Percentiles rank a stretch among this genome's conserved stretches.
Evolutionary conservation across 257 asterid species (phyloP).

Genomic region (Echium plantagineum): DNA sequence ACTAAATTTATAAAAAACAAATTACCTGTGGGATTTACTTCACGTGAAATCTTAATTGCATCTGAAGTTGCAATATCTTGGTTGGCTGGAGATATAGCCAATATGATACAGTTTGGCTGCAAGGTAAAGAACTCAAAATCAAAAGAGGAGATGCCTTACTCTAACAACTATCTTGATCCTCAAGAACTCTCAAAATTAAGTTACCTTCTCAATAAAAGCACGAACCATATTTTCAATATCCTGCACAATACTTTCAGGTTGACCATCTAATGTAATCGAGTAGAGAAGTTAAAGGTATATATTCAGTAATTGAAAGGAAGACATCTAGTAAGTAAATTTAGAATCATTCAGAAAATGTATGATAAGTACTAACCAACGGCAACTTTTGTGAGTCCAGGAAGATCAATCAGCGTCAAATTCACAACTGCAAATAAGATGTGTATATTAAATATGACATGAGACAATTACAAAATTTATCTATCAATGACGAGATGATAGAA

Average conservation of each 20-base stretch:
- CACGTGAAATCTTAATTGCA: conserved; percentile 83
- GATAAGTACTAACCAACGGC: conserved; percentile 74
- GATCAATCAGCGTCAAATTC: conserved; percentile 88
- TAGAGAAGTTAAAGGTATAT: conserved; percentile 2
- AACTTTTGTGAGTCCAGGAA: conserved; percentile 97
- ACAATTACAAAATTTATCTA: background rate
- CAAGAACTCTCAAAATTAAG: conserved; percentile 5
- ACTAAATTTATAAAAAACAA: background rate
- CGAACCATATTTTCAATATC: conserved; percentile 97
- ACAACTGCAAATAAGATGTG: conserved; percentile 47
- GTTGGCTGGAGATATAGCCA: conserved; percentile 93
- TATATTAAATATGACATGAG: background rate
- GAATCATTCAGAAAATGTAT: conserved; percentile 9
- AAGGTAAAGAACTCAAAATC: conserved; percentile 8
- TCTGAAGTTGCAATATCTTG: conserved; percentile 95
- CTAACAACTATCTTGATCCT: background rate
- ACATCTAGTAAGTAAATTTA: background rate
- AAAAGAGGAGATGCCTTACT: background rate
- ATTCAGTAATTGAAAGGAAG: conserved; percentile 1
- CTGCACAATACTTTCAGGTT: conserved; percentile 78
- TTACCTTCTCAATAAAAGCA: conserved; percentile 90
- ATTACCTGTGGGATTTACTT: conserved; percentile 81
- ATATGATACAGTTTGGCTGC: conserved; percentile 84
- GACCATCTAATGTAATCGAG: conserved; percentile 59
- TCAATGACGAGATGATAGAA: background rate